Evolutionary conservation across 1,139 yeast species (phyloP), one percentile per base, ranked within the genome.

Genomic region (Hyphopichia fennica): DNA sequence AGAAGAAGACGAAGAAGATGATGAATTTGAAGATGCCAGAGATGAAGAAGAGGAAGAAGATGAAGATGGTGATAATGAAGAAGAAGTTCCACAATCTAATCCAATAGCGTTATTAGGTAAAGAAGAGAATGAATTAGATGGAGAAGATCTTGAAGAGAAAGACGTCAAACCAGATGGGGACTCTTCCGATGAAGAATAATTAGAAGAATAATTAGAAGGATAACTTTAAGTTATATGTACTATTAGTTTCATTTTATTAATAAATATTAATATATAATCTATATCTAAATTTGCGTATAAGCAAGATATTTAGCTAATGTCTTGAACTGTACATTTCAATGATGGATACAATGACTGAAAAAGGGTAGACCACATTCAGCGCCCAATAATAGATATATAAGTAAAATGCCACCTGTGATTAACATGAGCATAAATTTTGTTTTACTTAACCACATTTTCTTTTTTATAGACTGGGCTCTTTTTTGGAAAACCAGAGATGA

Each of bases 401-500:
- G 30, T 11, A 73, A 16, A 1, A 62, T 41, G 6, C 65, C 51
- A 0, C 59, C 51, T 4, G 60, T 65, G 0, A 59, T 45, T 2
- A 70, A 49, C 11, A 70, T 45, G 13, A 69, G 49, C 13, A 72
- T 56, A 46, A 80, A 74, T 47, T 72, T 77, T 29, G 75, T 60
- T 41, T 77, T 79, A 37, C 75, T 71, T 69, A 84, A 72, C 87
- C 90, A 82, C 81, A 89, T 77, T 46, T 72, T 75, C 37, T 88
- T 67, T 53, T 80, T 80, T 30, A 88, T 77, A 41, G 74, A 73
- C 23, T 78, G 79, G 0, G 96, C 87, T 45, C 83, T 75, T 50
- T 84, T 81, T 50, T 88, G 83, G 58, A 90, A 90, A 36, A 85
- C 78, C 64, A 74, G 79, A 4, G 95, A 81, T 29, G 82, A 79